Conservation (phyloP, 441 rosid genomes). For the Gossypium laxum region DNA sequence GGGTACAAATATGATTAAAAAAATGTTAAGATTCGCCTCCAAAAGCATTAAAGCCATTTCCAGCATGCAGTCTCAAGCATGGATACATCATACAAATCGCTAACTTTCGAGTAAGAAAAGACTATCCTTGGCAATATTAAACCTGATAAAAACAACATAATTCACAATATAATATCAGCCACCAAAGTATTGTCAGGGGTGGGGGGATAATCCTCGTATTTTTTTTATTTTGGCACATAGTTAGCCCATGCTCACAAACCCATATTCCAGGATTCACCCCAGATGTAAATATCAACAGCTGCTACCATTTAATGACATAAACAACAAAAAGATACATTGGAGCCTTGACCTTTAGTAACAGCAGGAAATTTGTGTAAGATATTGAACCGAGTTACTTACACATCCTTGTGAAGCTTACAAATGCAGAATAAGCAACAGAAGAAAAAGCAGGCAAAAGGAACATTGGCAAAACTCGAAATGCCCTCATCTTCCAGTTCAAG, state of each 20-base stretch:
- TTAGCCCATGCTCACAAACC: not conserved
- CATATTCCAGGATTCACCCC: not conserved
- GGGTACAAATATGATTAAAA: not conserved
- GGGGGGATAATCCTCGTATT: not conserved
- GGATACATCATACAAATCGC: not conserved
- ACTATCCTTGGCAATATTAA: not conserved
- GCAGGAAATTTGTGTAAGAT: not conserved
- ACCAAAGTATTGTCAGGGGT: not conserved
- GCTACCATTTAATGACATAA: not conserved
- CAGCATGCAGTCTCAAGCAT: not conserved
- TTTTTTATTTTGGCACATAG: not conserved
- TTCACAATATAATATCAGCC: not conserved
- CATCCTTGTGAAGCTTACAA: conserved; percentile 54
- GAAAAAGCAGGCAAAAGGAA: conserved; percentile 71
- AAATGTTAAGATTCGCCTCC: not conserved
- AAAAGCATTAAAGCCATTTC: not conserved
- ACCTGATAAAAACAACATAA: not conserved
- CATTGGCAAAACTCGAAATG: conserved; percentile 62
- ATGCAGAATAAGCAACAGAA: conserved; percentile 46
- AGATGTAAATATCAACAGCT: not conserved
- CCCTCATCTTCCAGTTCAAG: conserved; percentile 78
- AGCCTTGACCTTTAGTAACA: not conserved
- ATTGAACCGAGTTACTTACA: conserved; percentile 35
- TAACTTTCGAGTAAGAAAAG: not conserved
- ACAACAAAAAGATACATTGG: not conserved